These are phyloP conservation scores for Cymbomonas tetramitiformis DNA, from an alignment of 139 green algal species.

Conservation along the genomic window DNA sequence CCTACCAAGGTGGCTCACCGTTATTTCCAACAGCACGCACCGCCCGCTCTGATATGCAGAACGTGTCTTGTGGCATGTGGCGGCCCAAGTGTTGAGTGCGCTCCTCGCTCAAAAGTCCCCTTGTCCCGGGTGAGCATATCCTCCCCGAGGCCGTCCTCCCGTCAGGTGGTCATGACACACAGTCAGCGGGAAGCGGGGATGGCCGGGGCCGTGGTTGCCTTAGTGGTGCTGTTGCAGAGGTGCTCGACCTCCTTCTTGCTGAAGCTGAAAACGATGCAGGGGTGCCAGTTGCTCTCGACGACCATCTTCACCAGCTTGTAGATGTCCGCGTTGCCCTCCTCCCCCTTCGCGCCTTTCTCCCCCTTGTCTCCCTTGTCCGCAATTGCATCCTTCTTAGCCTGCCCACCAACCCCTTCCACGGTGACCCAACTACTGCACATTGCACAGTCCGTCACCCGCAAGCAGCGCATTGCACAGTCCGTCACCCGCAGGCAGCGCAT, in stretches of 20 bases:
- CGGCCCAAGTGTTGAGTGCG: no score
- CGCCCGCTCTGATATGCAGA: no score
- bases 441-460: not conserved
- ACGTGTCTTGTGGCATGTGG: no score
- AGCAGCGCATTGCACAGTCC: not conserved
- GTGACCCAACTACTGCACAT: not conserved
- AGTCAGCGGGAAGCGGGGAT: no score
- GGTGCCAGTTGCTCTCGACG: constrained; percentile 67
- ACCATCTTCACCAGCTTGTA: constrained; percentile 81
- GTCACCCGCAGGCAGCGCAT: not conserved
- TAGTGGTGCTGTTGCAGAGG: constrained; percentile 35
- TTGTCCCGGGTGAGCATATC: no score
- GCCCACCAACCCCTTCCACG: not conserved
- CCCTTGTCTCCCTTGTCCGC: constrained; percentile 52
- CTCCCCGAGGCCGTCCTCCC: no score
- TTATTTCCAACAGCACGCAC: no score
- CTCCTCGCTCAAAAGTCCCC: no score
- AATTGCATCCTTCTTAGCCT: not conserved
- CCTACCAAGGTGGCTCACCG: no score
- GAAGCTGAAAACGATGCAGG: constrained; percentile 72
- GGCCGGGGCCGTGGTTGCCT: no score
- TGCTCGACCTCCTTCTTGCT: constrained; percentile 52
- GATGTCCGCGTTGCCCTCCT: constrained; percentile 58
- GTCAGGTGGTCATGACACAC: no score
- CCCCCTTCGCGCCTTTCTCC: constrained; percentile 78